Evolutionary conservation across 1,284 basidiomycete species (phyloP).

Genomic region (Irpex rosettiformis): DNA sequence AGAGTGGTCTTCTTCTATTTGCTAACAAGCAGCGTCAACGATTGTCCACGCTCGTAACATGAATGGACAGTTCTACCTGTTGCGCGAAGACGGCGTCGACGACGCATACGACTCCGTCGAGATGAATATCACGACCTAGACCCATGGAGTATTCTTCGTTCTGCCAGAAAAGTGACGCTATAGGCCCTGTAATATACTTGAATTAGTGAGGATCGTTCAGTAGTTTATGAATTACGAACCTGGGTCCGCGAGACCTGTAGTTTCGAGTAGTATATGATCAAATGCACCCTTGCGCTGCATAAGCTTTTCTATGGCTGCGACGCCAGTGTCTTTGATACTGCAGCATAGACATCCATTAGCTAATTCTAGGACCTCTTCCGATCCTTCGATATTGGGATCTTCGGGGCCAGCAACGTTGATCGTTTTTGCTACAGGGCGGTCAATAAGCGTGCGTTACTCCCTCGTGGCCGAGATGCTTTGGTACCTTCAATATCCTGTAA

Average conservation of each 20-base stretch:
- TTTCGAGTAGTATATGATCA: constrained; percentile 91
- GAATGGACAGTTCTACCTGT: constrained; percentile 45
- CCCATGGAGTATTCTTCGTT: constrained; percentile 84
- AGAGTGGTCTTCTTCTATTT: constrained; percentile 76
- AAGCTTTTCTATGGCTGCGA: constrained; percentile 88
- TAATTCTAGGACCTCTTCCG: constrained; percentile 82
- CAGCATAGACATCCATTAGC: constrained; percentile 95
- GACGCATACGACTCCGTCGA: constrained; percentile 90
- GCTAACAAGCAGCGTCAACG: constrained; percentile 39
- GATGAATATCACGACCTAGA: constrained; percentile 65
- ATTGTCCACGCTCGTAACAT: not conserved
- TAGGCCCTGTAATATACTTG: constrained; percentile 52
- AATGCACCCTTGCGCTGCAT: constrained; percentile 81
- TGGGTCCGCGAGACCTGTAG: constrained; percentile 92
- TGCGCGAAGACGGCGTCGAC: constrained; percentile 86
- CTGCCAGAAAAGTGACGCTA: constrained; percentile 87
- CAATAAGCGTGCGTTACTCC: constrained; percentile 4
- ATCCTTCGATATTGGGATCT: constrained; percentile 56
- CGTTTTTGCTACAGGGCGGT: constrained; percentile 51
- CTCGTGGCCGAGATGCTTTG: not conserved
- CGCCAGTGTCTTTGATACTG: constrained; percentile 88
- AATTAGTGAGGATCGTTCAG: constrained; percentile 10
- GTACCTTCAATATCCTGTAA: constrained; percentile 28
- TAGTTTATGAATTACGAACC: constrained; percentile 39
- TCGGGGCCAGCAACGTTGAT: constrained; percentile 74